Evolutionary conservation across 305 asterid species (phyloP).

Genomic region (Withania somnifera): DNA sequence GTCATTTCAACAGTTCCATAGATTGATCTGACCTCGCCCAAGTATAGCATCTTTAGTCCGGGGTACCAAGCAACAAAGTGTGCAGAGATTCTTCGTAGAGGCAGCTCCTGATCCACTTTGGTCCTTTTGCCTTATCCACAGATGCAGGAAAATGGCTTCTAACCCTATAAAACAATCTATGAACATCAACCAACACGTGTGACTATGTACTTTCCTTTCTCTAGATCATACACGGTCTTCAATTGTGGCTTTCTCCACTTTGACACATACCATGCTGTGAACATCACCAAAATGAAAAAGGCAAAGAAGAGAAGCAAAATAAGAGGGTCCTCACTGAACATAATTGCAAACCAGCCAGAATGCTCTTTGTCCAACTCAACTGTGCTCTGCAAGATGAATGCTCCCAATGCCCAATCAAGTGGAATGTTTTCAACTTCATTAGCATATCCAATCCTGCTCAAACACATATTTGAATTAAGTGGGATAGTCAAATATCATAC

Average conservation of each 20-base stretch:
- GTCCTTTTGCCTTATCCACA: slow-evolving; percentile 2
- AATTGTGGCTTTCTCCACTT: slow-evolving; percentile 66
- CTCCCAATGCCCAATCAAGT: slow-evolving; percentile 97
- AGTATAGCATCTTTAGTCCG: background rate
- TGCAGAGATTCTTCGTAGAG: background rate
- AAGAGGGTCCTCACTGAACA: slow-evolving; percentile 28
- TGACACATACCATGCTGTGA: slow-evolving; percentile 37
- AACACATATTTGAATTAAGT: background rate
- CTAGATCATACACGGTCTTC: slow-evolving; percentile 90
- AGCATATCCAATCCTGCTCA: slow-evolving; percentile 69
- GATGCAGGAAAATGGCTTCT: slow-evolving; percentile 7
- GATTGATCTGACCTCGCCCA: background rate
- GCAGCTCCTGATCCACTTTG: background rate
- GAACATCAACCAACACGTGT: slow-evolving; percentile 64
- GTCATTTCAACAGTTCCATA: background rate
- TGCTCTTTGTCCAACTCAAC: slow-evolving; percentile 25
- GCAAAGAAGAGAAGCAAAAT: slow-evolving; percentile 34
- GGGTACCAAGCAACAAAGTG: background rate
- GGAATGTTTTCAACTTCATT: slow-evolving; percentile 64
- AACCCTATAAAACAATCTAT: slow-evolving; percentile 15
- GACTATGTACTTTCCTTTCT: slow-evolving; percentile 90
- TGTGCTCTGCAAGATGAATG: slow-evolving; percentile 65
- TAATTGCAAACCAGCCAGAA: slow-evolving; percentile 26
- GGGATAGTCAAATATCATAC: background rate
- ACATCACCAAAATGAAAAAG: slow-evolving; percentile 27